phyloP scores from a whole-genome alignment of 768 basidiomycete species.

The Pleurotus citrinopileatus region DNA sequence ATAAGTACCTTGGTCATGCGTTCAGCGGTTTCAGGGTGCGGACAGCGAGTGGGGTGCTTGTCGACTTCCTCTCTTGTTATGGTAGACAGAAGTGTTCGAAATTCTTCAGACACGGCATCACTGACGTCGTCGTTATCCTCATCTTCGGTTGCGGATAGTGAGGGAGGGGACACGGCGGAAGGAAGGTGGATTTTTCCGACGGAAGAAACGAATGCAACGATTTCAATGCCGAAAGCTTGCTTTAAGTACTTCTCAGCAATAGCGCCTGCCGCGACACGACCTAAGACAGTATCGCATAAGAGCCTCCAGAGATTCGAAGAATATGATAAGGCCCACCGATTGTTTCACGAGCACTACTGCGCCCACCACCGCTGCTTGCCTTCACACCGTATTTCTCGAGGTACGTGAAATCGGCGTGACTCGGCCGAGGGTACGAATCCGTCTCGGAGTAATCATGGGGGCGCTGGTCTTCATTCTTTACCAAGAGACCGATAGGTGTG shows the following conservation, averaged over 20 bases:
- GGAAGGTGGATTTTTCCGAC: conserved; percentile 92
- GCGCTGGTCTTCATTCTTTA: conserved; percentile 96
- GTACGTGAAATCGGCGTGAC: conserved; percentile 98
- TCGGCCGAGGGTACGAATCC: conserved; percentile 94
- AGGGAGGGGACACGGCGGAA: conserved; percentile 39
- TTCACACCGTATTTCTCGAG: conserved; percentile 97
- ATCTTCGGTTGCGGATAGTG: conserved; percentile 31
- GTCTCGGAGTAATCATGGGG: conserved; percentile 99
- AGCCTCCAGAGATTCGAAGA: background rate
- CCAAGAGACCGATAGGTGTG: conserved; percentile 95
- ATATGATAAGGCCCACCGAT: conserved; percentile 56
- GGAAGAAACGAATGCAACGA: conserved; percentile 95
- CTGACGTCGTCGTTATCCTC: conserved; percentile 61
- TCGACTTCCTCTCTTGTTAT: conserved; percentile 90
- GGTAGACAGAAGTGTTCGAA: conserved; percentile 70
- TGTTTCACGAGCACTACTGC: conserved; percentile 94
- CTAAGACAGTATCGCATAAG: conserved; percentile 32
- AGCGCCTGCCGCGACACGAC: conserved; percentile 95
- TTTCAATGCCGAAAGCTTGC: conserved; percentile 83
- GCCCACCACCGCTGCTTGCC: conserved; percentile 94
- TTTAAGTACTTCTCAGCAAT: conserved; percentile 97
- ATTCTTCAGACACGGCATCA: conserved; percentile 83
- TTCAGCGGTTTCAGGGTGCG: conserved; percentile 84
- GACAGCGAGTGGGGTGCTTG: conserved; percentile 83
- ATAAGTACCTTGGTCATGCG: conserved; percentile 79